Base-by-base conservation (phyloP, 2,329 filamentous ascomycete species). In the Alternaria sp. region DNA sequence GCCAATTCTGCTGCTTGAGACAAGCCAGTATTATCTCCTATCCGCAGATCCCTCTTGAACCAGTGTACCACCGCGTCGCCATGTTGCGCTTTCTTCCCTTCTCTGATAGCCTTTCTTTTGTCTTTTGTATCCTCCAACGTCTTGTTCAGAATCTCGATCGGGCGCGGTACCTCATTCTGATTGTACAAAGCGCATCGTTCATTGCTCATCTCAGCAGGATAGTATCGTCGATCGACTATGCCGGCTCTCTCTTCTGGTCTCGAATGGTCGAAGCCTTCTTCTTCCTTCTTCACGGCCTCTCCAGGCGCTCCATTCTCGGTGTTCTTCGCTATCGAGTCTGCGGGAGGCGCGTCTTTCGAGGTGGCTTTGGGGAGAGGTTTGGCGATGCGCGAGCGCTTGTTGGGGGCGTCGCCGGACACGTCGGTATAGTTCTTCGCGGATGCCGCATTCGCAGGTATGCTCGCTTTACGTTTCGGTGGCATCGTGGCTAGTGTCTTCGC, bases 191-290 rank as follows among this genome's bases (percentile, higher is more conserved):
- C 83, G 56, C 91, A 93, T 43, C 93, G 89, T 54, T 86, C 87
- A 72, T 93, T 96, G 81, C 86, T 91, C 90, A 97, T 96, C 76
- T 97, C 93, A 1, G 88, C 87, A 0, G 93, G 93, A 71, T 97
- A 97, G 81, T 90, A 97, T 51, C 91, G 88, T 26, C 82, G 74
- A 45, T 84, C 80, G 8, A 85, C 79, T 32, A 83, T 81, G 15
- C 79, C 79, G 47, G 75, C 70, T 60, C 70, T 60, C 67, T 79
- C 78, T 71, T 80, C 79, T 30, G 75, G 59, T 58, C 81, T 74
- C 30, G 76, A 74, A 58, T 81, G 76, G 62, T 81, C 79, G 67
- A 79, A 79, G 1, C 56, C 15, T 5, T 49, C 45, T n/a, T 64
- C 47, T 8, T 59, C 50, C 3, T 65, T 51, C 43, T 69, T 28